These are phyloP conservation scores for Leccinum fallax DNA, from an alignment of 1,284 basidiomycete genomes.

Conservation along the genomic window DNA sequence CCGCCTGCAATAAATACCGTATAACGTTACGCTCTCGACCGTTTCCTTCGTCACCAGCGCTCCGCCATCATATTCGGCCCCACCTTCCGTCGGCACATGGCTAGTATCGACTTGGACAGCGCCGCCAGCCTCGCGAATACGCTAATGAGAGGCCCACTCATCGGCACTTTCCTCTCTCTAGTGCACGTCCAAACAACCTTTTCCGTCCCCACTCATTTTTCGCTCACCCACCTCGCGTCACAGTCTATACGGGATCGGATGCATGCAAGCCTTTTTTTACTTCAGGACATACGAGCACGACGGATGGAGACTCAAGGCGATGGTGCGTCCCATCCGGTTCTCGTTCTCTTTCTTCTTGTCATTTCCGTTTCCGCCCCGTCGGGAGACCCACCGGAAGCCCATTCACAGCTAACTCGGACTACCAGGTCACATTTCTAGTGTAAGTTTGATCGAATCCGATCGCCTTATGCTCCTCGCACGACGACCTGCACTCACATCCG, in stretches of 20 bases:
- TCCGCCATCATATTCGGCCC: background rate
- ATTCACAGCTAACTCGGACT: background rate
- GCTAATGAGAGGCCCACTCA: constrained; percentile 29
- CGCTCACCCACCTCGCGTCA: background rate
- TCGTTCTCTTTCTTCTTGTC: background rate
- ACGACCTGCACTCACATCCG: background rate
- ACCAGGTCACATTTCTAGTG: constrained; percentile 29
- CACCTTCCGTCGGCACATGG: background rate
- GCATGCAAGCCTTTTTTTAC: constrained; percentile 33
- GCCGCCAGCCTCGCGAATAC: background rate
- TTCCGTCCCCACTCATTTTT: background rate
- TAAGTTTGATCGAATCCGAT: background rate
- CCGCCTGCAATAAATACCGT: background rate
- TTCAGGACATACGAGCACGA: constrained; percentile 26
- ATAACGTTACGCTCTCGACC: background rate
- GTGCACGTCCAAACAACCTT: constrained; percentile 16
- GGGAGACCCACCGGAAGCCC: background rate
- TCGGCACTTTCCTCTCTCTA: constrained; percentile 32
- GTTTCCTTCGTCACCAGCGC: background rate
- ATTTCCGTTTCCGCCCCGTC: background rate
- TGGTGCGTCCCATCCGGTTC: constrained; percentile 15
- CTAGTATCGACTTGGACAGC: background rate
- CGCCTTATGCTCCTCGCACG: background rate
- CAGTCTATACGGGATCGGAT: constrained; percentile 35
- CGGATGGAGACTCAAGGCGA: constrained; percentile 24